Evolutionary conservation across 352 stramenopile genomes (phyloP).

Genomic region (Globisporangium nodosum): DNA sequence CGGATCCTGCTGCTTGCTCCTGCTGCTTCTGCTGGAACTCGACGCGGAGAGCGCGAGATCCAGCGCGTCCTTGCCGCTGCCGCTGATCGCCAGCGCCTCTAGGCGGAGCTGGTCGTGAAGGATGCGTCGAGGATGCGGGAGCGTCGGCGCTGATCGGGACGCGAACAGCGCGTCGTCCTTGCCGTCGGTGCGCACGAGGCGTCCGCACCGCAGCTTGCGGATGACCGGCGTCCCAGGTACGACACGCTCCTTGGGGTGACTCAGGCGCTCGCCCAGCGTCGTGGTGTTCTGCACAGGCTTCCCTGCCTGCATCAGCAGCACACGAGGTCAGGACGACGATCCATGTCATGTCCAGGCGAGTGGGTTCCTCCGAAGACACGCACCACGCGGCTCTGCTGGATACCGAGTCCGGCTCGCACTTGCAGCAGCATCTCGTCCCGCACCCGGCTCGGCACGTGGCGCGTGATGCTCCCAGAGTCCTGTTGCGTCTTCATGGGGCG

Average conservation of each 20-base stretch:
- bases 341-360: background rate
- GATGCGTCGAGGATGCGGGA: slow-evolving; percentile 14
- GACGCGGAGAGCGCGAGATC: slow-evolving; percentile 6
- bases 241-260: slow-evolving; percentile 22
- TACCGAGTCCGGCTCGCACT: slow-evolving; percentile 10
- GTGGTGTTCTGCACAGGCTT: slow-evolving; percentile 23
- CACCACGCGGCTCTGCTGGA: slow-evolving; percentile 13
- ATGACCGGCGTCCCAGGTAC: slow-evolving; percentile 31
- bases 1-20: background rate
- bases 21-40: slow-evolving; percentile 3
- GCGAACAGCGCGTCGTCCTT: slow-evolving; percentile 15
- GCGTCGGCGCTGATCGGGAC: slow-evolving; percentile 22
- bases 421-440: slow-evolving; percentile 45
- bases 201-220: slow-evolving; percentile 35
- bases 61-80: slow-evolving; percentile 10
- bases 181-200: slow-evolving; percentile 26
- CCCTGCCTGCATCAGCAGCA: background rate
- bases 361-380: background rate
- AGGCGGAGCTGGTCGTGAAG: slow-evolving; percentile 11
- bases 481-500: slow-evolving; percentile 13
- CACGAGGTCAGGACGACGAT: background rate
- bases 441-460: slow-evolving; percentile 17
- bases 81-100: slow-evolving; percentile 12
- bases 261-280: slow-evolving; percentile 32
- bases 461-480: background rate